Base-by-base conservation (phyloP, 441 rosid species). In the Syzygium syzygioides region DNA sequence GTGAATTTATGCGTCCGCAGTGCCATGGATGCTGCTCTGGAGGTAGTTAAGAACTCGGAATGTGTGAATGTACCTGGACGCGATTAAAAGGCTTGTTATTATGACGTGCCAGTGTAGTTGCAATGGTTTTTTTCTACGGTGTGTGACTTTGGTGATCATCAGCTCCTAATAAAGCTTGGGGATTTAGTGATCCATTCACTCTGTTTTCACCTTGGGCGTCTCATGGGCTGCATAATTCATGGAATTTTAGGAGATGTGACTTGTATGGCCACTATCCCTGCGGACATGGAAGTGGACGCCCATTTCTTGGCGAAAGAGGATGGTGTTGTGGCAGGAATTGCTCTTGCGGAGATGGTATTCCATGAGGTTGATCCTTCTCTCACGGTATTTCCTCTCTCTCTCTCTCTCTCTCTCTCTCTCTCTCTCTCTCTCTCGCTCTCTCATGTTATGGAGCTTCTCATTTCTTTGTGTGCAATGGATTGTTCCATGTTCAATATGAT, bases 221-320 rank as follows among this genome's bases (percentile, higher is more conserved):
- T 62, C 57, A 87, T 90, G 26, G 86, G 89, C 60, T 23, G 86
- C 85, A n/a, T 90, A 34, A 88, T 68, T 90, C 79, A 89, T 90
- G 90, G 85, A 90, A 87, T 87, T 89, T 88, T 94, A 98, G 98
- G 98, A 87, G 98, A 97, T 90, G 98, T 98, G 79, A 96, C 99
- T 55, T 96, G 99, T 94, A 84, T 95, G 96, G 99, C 99, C 86
- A 97, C 99, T 48, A 93, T 97, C 91, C 99, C 98, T 18, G 71
- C 89, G 87, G 98, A 95, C 68, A 92, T 91, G 98, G 97, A 97
- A 92, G 99, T 95, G 89, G 99, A 95, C 93, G 99, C 98, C 89
- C 91, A 92, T 94, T 98, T 98, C 94, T 92, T 98, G 91, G 98
- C 97, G 0, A 97, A 98, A 88, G 99, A 96, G 90, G 95, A 95